Evolutionary conservation across 441 rosid species (phyloP).

Genomic region (Hura crepitans): DNA sequence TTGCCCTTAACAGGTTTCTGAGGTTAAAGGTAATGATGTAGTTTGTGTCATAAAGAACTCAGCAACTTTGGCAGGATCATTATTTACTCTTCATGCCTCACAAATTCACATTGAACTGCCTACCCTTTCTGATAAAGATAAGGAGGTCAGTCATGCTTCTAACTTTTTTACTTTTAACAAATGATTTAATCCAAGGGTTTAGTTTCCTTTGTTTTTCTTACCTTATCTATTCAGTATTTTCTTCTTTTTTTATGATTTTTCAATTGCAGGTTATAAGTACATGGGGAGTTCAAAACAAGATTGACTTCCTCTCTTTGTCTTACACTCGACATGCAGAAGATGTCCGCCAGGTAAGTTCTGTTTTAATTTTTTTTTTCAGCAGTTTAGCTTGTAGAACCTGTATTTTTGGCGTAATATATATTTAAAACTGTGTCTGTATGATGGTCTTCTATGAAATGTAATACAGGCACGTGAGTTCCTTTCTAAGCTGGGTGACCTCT

Average conservation of each 20-base stretch:
- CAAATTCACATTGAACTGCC: conserved; percentile 87
- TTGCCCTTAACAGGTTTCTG: conserved; percentile 57
- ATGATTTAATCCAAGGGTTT: background rate
- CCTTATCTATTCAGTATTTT: conserved; percentile 6
- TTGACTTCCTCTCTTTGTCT: conserved; percentile 91
- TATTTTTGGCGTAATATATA: background rate
- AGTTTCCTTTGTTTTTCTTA: background rate
- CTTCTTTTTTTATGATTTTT: conserved; percentile 9
- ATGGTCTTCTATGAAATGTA: conserved; percentile 10
- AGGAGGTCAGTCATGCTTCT: conserved; percentile 51
- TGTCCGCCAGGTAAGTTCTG: conserved; percentile 65
- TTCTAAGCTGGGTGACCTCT: conserved; percentile 75
- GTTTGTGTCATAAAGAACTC: conserved; percentile 77
- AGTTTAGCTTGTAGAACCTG: background rate
- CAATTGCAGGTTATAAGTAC: conserved; percentile 66
- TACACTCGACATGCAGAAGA: conserved; percentile 93
- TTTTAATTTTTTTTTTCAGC: conserved; percentile 2
- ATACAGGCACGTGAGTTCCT: conserved; percentile 80
- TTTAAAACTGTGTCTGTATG: background rate
- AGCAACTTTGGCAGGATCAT: conserved; percentile 77
- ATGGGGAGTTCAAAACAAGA: conserved; percentile 92
- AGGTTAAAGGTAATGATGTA: conserved; percentile 82
- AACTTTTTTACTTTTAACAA: background rate
- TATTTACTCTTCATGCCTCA: conserved; percentile 81
- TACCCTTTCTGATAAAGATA: conserved; percentile 84